phyloP scores from a whole-genome alignment of 352 stramenopile genomes.

The Phytopythium chamaehyphon region DNA sequence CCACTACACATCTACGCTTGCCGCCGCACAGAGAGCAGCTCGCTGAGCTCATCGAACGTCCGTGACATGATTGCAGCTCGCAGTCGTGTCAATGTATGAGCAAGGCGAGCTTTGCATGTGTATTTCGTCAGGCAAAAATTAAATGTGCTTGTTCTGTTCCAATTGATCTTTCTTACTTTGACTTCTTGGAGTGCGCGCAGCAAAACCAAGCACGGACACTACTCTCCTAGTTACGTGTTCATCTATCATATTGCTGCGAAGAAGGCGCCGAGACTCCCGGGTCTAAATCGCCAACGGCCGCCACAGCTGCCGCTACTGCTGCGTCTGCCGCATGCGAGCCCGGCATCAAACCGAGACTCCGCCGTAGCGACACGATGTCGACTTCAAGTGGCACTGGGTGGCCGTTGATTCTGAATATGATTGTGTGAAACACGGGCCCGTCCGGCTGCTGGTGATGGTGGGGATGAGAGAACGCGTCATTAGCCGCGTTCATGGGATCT shows the following conservation, averaged over 20 bases:
- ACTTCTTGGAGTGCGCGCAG: not conserved
- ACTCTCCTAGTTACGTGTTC: not conserved
- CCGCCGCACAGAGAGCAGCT: slow-evolving; percentile 74
- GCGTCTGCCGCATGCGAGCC: slow-evolving; percentile 2
- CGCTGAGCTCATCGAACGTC: slow-evolving; percentile 82
- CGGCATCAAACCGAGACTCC: slow-evolving; percentile 37
- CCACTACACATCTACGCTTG: slow-evolving; percentile 75
- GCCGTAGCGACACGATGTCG: slow-evolving; percentile 54
- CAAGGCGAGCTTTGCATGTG: not conserved
- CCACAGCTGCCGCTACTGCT: not conserved
- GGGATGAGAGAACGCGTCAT: slow-evolving; percentile 12
- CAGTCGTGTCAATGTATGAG: not conserved
- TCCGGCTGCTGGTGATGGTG: slow-evolving; percentile 26
- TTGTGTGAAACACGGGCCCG: slow-evolving; percentile 45
- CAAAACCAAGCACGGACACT: no score
- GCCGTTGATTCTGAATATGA: slow-evolving; percentile 73
- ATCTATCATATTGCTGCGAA: slow-evolving; percentile 8
- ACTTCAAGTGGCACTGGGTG: slow-evolving; percentile 68
- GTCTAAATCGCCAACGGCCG: slow-evolving; percentile 14
- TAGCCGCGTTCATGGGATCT: not conserved
- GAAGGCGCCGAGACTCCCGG: slow-evolving; percentile 4
- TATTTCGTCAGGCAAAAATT: no score
- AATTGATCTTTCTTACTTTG: not conserved
- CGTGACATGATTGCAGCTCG: slow-evolving; percentile 52
- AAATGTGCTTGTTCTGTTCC: no score